Evolutionary conservation across 2,329 filamentous ascomycete genomes (phyloP), one percentile per base, ranked within the genome.

Genomic region (Exophiala dermatitidis): DNA sequence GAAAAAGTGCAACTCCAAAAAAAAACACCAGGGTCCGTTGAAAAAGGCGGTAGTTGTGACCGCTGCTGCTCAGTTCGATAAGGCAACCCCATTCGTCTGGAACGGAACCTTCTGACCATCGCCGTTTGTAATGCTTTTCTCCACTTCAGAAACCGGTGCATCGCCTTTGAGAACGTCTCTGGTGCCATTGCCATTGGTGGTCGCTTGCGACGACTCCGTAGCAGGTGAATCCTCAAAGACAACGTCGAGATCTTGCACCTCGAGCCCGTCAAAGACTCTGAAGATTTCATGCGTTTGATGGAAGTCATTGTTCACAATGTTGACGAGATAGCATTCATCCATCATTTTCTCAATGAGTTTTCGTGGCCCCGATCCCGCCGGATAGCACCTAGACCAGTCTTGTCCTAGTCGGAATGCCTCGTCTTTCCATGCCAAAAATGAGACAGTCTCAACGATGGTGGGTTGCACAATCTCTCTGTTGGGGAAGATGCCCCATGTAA

Each of bases 391-490:
- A 26, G 88, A 88, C 93, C 93, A 98, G 67, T 98, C 90, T 53
- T 86, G 80, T 50, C 93, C 93, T 6, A 98, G 79, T 57, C 88
- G 83, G 76, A 90, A 98, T 10, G 95, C 94, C 72, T 98, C 93
- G 63, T 98, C 93, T 72, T 95, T 95, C 93, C 93, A 98, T 2
- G 93, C 93, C 50, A 98, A 76, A 79, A 98, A 98, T 69, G 88
- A 95, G 68, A 98, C 85, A 12, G 88, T 94, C 74, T 98, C 93
- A 48, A 98, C 93, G 64, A 98, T 96, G n/a, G 93, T 98, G 9
- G 93, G 93, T 71, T 98, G 93, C n/a, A 98, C 90, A 67, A 98
- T 96, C 71, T 98, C 93, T 70, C 97, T 95, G 54, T 93, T 93
- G 0, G 93, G 91, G 75, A 97, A 98, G 33, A 98, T 94, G 71